Conservation (phyloP, 805 yeast genomes). For the Nakazawaea wickerhamii region DNA sequence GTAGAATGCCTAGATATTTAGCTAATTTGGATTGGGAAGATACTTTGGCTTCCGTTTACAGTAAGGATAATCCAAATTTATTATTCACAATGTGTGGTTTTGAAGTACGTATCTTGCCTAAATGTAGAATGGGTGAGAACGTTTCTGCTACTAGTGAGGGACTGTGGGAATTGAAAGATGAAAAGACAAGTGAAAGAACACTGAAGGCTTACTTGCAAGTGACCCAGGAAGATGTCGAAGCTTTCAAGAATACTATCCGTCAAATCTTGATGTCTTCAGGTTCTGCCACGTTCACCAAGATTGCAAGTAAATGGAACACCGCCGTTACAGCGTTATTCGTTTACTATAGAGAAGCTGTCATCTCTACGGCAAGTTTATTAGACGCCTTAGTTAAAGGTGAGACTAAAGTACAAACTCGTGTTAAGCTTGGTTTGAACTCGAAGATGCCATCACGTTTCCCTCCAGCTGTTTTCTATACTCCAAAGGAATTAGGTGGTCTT, state of each 20-base stretch:
- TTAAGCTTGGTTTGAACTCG: constrained; percentile 90
- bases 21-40: constrained; percentile 75
- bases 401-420: constrained; percentile 88
- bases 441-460: constrained; percentile 99
- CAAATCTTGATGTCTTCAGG: constrained; percentile 95
- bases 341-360: constrained; percentile 89
- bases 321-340: constrained; percentile 81
- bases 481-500: constrained; percentile 93
- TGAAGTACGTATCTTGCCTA: constrained; percentile 86
- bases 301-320: constrained; percentile 95
- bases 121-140: constrained; percentile 48
- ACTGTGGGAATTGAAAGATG: constrained; percentile 82
- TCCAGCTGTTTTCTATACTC: constrained; percentile 97
- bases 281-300: constrained; percentile 88
- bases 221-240: constrained; percentile 70
- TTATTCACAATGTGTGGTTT: constrained; percentile 92
- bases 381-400: constrained; percentile 87
- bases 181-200: constrained; percentile 71
- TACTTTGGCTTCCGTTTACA: constrained; percentile 81
- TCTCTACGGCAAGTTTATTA: constrained; percentile 70
- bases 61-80: constrained; percentile 84
- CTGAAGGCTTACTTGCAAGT: constrained; percentile 87
- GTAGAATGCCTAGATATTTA: constrained; percentile 72
- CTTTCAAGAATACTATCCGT: constrained; percentile 77
- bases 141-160: constrained; percentile 57